Conservation (phyloP, 768 basidiomycete species). For the Boletus pseudopeckii region DNA sequence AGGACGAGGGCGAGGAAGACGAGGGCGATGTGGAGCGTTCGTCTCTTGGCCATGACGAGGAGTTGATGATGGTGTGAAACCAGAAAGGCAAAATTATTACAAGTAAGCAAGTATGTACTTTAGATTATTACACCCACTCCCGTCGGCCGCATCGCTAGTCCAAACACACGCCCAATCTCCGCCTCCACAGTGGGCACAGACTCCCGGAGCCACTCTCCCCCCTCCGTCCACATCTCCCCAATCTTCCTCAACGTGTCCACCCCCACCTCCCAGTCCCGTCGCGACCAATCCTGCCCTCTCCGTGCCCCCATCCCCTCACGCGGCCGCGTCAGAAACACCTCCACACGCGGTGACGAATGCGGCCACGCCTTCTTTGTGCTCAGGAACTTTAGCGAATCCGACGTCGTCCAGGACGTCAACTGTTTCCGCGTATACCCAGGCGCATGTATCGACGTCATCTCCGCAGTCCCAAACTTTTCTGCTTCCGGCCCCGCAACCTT, state of each 20-base stretch:
- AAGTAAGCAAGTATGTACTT: too few relatives aligned
- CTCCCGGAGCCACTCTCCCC: conserved; percentile 44
- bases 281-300: conserved; percentile 73
- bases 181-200: conserved; percentile 47
- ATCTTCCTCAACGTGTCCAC: conserved; percentile 45
- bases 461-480: conserved; percentile 32
- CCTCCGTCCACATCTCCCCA: conserved; percentile 52
- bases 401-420: conserved; percentile 49
- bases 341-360: conserved; percentile 43
- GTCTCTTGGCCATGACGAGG: conserved; percentile 40
- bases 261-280: conserved; percentile 60
- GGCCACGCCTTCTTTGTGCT: conserved; percentile 34
- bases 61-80: background rate
- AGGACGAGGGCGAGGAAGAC: conserved; percentile 72
- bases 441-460: conserved; percentile 51
- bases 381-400: conserved; percentile 60
- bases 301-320: conserved; percentile 50
- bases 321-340: conserved; percentile 50
- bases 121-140: conserved; percentile 20
- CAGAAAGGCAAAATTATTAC: background rate
- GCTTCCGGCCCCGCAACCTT: conserved; percentile 52
- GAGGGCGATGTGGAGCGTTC: conserved; percentile 45
- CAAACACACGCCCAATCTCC: conserved; percentile 50
- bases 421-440: conserved; percentile 44
- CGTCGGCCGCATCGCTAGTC: conserved; percentile 41